Evolutionary conservation across 306 rosid species (phyloP), one percentile per base, ranked within the genome.

Genomic region (Acmispon strigosus): DNA sequence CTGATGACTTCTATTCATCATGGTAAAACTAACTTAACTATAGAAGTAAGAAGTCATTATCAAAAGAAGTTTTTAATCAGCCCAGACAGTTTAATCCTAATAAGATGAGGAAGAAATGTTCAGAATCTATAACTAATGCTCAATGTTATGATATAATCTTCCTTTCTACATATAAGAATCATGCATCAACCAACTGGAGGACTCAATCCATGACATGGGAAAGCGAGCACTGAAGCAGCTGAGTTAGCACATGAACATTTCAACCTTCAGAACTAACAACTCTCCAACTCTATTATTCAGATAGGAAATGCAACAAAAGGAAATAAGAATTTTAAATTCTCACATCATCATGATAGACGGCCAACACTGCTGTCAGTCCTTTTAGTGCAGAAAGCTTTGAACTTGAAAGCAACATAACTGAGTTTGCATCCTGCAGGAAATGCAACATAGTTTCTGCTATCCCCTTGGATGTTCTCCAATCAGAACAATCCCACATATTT

Each of bases 401-500:
- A 68, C 82, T 87, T 69, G 86, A 78, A 53, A 87, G 80, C 85
- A 91, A 69, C 76, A 82, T 72, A 81, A 72, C 80, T 0, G 88
- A 79, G 81, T 91, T 94, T 52, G 89, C 87, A 41, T 83, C 85
- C 82, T 81, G 84, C 88, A 94, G 81, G 78, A 73, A 74, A 15
- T n/a, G 44, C 80, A 91, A 72, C 92, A 91, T 87, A 76, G 86
- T 83, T 72, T 92, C 92, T 50, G 86, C 95, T 63, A 83, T 79
- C 59, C 72, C 83, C 83, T 84, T 89, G 12, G 96, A 87, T 37
- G 83, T 78, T 66, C 77, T 86, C 99, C 97, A 89, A 29, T 83
- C 83, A n/a, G 88, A 82, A 83, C 73, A 79, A 66, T 83, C 89
- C 98, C 98, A 94, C 66, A 87, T 80, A 76, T 87, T 85, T 73